phyloP scores from a whole-genome alignment of 805 yeast species.

The Myxozyma vanderwaltii region DNA sequence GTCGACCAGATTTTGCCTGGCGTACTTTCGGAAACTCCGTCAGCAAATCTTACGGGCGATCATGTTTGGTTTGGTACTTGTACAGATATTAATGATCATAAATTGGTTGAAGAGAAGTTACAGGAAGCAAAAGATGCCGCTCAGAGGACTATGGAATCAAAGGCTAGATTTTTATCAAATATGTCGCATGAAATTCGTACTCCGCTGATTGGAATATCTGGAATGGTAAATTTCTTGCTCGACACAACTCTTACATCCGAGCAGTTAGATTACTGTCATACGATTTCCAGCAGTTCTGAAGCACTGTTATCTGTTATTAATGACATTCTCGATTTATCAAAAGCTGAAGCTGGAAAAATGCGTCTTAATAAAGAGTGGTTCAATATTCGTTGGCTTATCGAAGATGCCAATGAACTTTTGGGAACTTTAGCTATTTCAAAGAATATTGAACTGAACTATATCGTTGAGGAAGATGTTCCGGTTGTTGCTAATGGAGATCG shows the following conservation, averaged over 20 bases:
- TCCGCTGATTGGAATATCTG: constrained; percentile 44
- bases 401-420: constrained; percentile 42
- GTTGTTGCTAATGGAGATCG: constrained; percentile 42
- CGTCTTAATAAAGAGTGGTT: constrained; percentile 40
- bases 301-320: constrained; percentile 43
- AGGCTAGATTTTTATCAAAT: constrained; percentile 44
- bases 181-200: constrained; percentile 46
- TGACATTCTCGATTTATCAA: constrained; percentile 43
- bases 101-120: constrained; percentile 41
- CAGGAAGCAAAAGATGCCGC: constrained; percentile 43
- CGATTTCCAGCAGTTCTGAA: constrained; percentile 42
- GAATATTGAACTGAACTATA: constrained; percentile 41
- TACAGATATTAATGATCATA: constrained; percentile 43
- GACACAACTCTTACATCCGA: constrained; percentile 42
- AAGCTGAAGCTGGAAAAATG: constrained; percentile 46
- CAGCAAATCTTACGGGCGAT: constrained; percentile 11
- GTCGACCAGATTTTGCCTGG: neutral
- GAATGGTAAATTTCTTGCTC: constrained; percentile 43
- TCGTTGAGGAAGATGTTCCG: constrained; percentile 41
- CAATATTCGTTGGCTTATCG: constrained; percentile 40
- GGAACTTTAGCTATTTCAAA: constrained; percentile 43
- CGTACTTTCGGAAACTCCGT: neutral
- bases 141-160: constrained; percentile 43
- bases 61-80: constrained; percentile 42
- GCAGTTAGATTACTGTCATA: constrained; percentile 44